Evolutionary conservation across 2,329 filamentous ascomycete genomes (phyloP), one percentile per base, ranked within the genome.

Genomic region (Trichoderma simmonsii): DNA sequence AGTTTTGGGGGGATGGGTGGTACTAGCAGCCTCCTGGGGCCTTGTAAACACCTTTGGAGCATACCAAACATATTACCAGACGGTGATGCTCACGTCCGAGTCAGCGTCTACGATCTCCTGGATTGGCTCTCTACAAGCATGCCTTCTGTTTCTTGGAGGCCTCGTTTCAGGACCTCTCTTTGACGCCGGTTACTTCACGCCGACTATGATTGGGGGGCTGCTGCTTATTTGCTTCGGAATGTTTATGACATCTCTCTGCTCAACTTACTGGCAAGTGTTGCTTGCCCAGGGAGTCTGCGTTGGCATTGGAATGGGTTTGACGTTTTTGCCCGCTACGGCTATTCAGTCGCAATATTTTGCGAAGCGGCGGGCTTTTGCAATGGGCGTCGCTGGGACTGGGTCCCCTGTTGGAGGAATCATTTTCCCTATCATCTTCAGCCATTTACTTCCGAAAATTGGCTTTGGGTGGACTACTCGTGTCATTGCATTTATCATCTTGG

Each of bases 61-160:
- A 1, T 90, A 86, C 74, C 86, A 90, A 74, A 84, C 84, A 2
- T 88, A 88, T 79, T 90, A 89, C 75, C 80, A 71, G 81, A 79
- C 48, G 81, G 80, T 15, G 77, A 63, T 26, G 48, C 67, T 76
- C 12, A 73, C 72, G 6, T 74, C 80, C 54, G 73, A 57, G 64
- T 66, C 64, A 8, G 87, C 76, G 64, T 76, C 71, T 57, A 76
- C 21, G 75, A 83, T 73, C 9, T 76, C 76, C 0, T 78, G 78
- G 77, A 84, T 87, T n/a, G 85, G 85, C n/a, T 83, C 84, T 7
- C 75, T 86, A 3, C 85, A 87, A 70, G 80, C 80, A 0, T 85
- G 83, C 61, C 76, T 88, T 4, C 79, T 87, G 7, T 68, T 77
- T 6, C 51, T 82, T 73, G 73, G 75, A 6, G 78, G 76, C 51